Percentiles rank a stretch among this genome's conserved stretches.
Conservation (phyloP, 495 filamentous ascomycete species). For the Aspergillus biplanus region DNA sequence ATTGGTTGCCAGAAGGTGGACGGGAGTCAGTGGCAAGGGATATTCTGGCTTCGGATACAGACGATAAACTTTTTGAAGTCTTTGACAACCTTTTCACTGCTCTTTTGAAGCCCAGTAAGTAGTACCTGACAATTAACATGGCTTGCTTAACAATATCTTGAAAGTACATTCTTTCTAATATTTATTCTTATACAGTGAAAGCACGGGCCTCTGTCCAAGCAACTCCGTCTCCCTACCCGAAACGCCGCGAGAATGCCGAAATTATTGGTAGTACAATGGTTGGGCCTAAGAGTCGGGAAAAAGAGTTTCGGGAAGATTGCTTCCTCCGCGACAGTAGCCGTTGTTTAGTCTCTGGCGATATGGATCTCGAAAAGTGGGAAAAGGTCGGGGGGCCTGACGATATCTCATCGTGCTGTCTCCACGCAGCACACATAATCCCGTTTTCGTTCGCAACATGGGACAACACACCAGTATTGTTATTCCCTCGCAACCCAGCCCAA, state of each 20-base stretch:
- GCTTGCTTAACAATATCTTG: too few species aligned
- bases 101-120: conserved; percentile 1
- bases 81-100: neutral
- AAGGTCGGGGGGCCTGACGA: neutral
- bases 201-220: neutral
- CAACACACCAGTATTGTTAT: too few species aligned
- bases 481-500: too few species aligned
- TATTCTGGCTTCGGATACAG: neutral
- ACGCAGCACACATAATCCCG: conserved; percentile 6
- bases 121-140: too few species aligned
- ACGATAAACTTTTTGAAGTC: neutral
- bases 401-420: neutral
- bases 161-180: too few species aligned
- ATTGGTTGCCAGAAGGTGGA: neutral
- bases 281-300: neutral
- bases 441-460: neutral
- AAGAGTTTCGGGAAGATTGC: neutral
- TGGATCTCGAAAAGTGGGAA: neutral
- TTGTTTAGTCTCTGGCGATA: neutral
- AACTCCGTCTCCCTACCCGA: neutral
- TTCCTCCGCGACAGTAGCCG: neutral
- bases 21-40: neutral
- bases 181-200: conserved; percentile 11
- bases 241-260: neutral
- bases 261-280: neutral